Evolutionary conservation across 1,139 yeast genomes (phyloP).

Genomic region (Magnusiomyces suaveolens): DNA sequence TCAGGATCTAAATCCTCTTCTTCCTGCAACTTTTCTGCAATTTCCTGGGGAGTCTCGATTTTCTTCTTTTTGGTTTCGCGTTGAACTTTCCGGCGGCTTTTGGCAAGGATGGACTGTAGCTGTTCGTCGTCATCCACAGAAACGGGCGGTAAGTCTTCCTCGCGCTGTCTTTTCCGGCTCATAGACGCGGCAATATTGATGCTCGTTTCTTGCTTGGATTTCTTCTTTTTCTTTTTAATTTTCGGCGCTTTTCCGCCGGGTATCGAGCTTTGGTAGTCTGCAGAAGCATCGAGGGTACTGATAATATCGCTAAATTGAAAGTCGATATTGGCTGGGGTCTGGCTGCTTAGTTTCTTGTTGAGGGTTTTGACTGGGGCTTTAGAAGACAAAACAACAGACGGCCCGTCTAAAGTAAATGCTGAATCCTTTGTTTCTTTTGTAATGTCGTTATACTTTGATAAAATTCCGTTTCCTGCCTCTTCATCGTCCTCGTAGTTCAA

Average conservation of each 20-base stretch:
- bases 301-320: conserved; percentile 10
- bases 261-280: conserved; percentile 27
- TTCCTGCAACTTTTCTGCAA: conserved; percentile 40
- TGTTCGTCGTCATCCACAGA: conserved; percentile 40
- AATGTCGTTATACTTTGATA: conserved; percentile 25
- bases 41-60: conserved; percentile 32
- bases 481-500: conserved; percentile 24
- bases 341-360: neutral
- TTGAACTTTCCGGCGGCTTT: conserved; percentile 37
- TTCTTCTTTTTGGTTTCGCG: conserved; percentile 17
- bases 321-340: conserved; percentile 8
- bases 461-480: conserved; percentile 15
- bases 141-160: conserved; percentile 14
- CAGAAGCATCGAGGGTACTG: conserved; percentile 11
- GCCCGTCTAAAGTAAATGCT: conserved; percentile 25
- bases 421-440: conserved; percentile 16
- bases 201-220: conserved; percentile 16
- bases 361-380: neutral
- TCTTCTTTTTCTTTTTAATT: conserved; percentile 25
- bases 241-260: conserved; percentile 41
- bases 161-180: conserved; percentile 20
- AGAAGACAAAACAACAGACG: conserved; percentile 9
- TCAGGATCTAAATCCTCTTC: conserved; percentile 17
- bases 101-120: conserved; percentile 37
- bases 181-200: neutral